phyloP scores from a whole-genome alignment of 2,329 filamentous ascomycete genomes.

The Geosmithia putterillii region DNA sequence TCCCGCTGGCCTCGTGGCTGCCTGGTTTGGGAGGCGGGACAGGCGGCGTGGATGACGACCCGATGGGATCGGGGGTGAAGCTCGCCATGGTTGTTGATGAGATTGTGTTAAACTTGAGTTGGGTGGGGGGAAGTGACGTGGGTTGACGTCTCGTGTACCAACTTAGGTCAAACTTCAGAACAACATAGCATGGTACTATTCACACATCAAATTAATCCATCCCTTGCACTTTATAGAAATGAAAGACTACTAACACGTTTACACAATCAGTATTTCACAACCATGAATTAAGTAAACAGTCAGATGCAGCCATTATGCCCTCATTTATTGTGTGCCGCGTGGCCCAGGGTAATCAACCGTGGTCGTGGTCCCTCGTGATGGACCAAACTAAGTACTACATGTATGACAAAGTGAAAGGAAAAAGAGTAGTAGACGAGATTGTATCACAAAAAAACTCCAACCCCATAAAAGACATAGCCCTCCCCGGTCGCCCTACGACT shows the following conservation, averaged over 20 bases:
- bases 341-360: not conserved
- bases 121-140: not conserved
- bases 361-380: no score
- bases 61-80: constrained; percentile 12
- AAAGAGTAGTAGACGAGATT: no score
- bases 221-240: no score
- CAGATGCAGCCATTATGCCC: no score
- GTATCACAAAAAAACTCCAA: not conserved
- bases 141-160: no score
- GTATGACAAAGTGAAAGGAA: not conserved
- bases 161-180: no score
- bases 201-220: no score
- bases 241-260: no score
- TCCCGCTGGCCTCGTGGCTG: constrained; percentile 56
- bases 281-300: no score
- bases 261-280: no score
- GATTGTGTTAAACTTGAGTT: not conserved
- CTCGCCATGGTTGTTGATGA: constrained; percentile 2
- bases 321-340: no score
- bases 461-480: not conserved
- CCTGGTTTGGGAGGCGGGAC: constrained; percentile 61
- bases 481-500: constrained; percentile 13
- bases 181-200: no score
- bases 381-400: not conserved
- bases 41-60: constrained; percentile 34